Evolutionary conservation across 345 rosid species (phyloP).

Genomic region (Eutrema yunnanense): DNA sequence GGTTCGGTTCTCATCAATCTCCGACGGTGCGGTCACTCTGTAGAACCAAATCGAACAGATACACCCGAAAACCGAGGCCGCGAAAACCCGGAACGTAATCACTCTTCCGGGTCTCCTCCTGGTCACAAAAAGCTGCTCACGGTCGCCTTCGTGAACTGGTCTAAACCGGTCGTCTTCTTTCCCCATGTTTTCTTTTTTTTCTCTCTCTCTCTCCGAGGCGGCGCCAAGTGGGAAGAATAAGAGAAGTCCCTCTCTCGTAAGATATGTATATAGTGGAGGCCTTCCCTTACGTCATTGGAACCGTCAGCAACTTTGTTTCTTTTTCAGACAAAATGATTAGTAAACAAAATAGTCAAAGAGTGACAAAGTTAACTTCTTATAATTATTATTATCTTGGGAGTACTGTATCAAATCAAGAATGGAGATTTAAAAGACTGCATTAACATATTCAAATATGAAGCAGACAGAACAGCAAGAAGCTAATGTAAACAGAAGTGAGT

Average conservation of each 20-base stretch:
- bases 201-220: not conserved
- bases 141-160: not conserved
- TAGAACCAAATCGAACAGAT: constrained; percentile 37
- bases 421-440: not conserved
- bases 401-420: not conserved
- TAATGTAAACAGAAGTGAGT: constrained; percentile 8
- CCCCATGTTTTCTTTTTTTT: not conserved
- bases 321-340: not conserved
- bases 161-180: constrained; percentile 1
- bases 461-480: not conserved
- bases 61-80: constrained; percentile 29
- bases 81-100: constrained; percentile 26
- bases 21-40: constrained; percentile 21
- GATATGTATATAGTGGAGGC: not conserved
- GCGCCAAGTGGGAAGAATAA: not conserved
- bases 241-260: not conserved
- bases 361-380: not conserved
- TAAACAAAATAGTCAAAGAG: not conserved
- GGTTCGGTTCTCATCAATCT: not conserved
- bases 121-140: constrained; percentile 24
- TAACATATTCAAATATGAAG: not conserved
- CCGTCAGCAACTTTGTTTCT: not conserved
- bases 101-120: constrained; percentile 17
- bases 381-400: too few species aligned
- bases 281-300: constrained; percentile 2